Evolutionary conservation across 257 asterid species (phyloP).

Genomic region (Orobanche coerulescens): DNA sequence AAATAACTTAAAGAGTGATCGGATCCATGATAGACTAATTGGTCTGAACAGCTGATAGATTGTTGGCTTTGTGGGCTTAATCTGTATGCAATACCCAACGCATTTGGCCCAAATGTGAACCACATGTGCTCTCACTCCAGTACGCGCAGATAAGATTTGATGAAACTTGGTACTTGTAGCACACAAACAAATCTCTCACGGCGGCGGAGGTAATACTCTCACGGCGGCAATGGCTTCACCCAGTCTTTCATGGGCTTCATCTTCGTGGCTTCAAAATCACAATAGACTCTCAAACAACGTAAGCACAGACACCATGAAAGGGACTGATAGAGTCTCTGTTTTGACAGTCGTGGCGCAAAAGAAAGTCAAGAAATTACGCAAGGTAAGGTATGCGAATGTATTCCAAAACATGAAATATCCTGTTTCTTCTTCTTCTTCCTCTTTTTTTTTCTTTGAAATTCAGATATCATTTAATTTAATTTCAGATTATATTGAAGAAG

Average conservation of each 20-base stretch:
- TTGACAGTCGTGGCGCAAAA: conserved; percentile 59
- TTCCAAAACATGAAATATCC: neutral
- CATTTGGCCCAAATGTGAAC: neutral
- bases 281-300: conserved; percentile 30
- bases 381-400: conserved; percentile 36
- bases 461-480: neutral
- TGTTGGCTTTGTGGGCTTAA: neutral
- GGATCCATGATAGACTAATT: too few relatives aligned
- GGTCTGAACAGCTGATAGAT: too few relatives aligned
- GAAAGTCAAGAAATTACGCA: conserved; percentile 65
- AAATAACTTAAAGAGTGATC: too few relatives aligned
- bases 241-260: conserved; percentile 65
- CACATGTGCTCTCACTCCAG: neutral
- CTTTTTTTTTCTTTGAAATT: neutral
- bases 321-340: conserved; percentile 29
- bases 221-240: conserved; percentile 49
- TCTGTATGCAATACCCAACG: neutral
- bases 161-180: neutral
- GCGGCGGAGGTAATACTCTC: neutral
- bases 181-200: neutral
- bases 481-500: conserved; percentile 81
- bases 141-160: conserved; percentile 22
- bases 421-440: conserved; percentile 6
- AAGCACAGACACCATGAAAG: conserved; percentile 27
- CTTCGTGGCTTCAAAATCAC: conserved; percentile 47